These are phyloP conservation scores for Trametes punicea DNA, from an alignment of 768 basidiomycete species.

Conservation along the genomic window DNA sequence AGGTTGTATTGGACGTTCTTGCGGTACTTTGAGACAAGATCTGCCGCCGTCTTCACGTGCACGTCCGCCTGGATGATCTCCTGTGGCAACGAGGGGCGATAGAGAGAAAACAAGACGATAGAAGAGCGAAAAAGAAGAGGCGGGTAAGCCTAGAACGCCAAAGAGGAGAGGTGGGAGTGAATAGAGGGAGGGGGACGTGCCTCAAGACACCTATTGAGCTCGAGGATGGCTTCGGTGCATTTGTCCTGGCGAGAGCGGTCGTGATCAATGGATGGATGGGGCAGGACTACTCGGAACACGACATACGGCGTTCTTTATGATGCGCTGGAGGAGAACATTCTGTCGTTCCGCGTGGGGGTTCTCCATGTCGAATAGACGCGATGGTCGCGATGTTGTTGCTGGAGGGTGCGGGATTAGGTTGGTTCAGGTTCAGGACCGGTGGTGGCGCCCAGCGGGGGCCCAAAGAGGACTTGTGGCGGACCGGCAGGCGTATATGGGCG, in stretches of 20 bases:
- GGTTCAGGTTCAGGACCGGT: too few relatives aligned
- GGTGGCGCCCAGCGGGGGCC: too few relatives aligned
- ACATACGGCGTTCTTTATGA: slow-evolving; percentile 84
- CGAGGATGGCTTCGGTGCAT: slow-evolving; percentile 86
- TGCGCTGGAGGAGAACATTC: slow-evolving; percentile 84
- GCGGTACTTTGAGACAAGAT: slow-evolving; percentile 82
- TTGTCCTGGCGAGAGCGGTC: slow-evolving; percentile 56
- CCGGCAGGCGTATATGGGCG: too few relatives aligned
- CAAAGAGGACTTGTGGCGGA: too few relatives aligned
- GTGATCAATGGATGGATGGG: not conserved
- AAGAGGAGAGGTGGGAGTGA: not conserved
- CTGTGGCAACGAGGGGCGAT: slow-evolving; percentile 34
- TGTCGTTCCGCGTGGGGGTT: slow-evolving; percentile 94
- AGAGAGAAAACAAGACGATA: not conserved
- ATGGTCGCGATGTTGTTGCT: not conserved
- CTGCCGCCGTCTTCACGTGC: slow-evolving; percentile 75
- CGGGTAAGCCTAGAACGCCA: not conserved
- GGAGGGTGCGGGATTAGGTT: not conserved
- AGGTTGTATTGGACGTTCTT: slow-evolving; percentile 93
- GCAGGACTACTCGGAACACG: not conserved
- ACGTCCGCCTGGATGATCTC: slow-evolving; percentile 79
- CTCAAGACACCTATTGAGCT: slow-evolving; percentile 86
- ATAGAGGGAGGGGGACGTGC: slow-evolving; percentile 35
- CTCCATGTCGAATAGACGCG: slow-evolving; percentile 56
- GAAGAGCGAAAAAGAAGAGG: not conserved